phyloP scores from a whole-genome alignment of 2,329 filamentous ascomycete genomes.

The Proliferodiscus dingleyae region DNA sequence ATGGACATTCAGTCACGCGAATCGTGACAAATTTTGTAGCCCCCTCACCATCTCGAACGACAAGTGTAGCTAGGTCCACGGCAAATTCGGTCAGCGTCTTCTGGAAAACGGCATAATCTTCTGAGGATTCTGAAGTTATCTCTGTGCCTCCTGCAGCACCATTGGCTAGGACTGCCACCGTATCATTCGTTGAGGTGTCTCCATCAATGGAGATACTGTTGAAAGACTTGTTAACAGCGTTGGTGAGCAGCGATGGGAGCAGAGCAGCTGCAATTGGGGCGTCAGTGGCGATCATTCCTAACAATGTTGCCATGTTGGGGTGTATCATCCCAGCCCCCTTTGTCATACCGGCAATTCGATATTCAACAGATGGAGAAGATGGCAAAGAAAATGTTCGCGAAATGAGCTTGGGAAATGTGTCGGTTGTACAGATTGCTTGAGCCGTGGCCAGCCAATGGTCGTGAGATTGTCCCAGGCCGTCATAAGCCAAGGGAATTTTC shows the following conservation, averaged over 20 bases:
- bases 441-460: conserved; percentile 83
- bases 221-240: conserved; percentile 79
- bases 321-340: conserved; percentile 99
- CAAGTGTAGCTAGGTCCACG: conserved; percentile 79
- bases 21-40: conserved; percentile 98
- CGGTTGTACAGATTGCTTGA: conserved; percentile 92
- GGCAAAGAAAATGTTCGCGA: conserved; percentile 81
- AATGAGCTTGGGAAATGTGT: conserved; percentile 95
- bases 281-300: conserved; percentile 89
- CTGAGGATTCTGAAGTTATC: conserved; percentile 48
- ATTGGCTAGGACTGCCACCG: conserved; percentile 89
- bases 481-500: conserved; percentile 73
- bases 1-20: conserved; percentile 68
- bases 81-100: conserved; percentile 71
- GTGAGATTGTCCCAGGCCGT: conserved; percentile 68
- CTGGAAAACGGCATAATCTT: conserved; percentile 68
- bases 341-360: conserved; percentile 87
- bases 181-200: conserved; percentile 97
- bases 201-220: conserved; percentile 97
- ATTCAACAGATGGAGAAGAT: conserved; percentile 68
- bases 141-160: conserved; percentile 75
- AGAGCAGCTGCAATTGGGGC: conserved; percentile 67
- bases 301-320: conserved; percentile 95
- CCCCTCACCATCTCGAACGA: conserved; percentile 93
- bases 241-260: conserved; percentile 64